Conservation (phyloP, 1,284 basidiomycete species). For the Papiliotrema laurentii region DNA sequence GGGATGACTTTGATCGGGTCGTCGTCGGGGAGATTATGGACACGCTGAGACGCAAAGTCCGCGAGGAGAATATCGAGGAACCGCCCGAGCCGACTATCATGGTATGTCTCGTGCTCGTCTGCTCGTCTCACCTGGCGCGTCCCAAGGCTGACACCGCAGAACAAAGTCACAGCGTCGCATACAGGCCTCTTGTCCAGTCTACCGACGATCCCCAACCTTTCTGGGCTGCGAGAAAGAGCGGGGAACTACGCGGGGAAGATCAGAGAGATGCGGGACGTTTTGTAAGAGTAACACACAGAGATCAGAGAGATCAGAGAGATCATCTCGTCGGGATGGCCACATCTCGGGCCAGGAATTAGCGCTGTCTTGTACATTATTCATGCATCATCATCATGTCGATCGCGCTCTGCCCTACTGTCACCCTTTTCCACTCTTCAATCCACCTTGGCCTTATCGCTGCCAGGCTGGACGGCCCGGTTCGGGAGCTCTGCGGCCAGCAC, state of each 20-base stretch:
- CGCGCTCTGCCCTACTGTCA: not conserved
- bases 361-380: no score
- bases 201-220: slow-evolving; percentile 30
- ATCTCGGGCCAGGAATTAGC: no score
- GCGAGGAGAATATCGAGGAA: slow-evolving; percentile 75
- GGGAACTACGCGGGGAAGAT: slow-evolving; percentile 32
- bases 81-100: slow-evolving; percentile 54
- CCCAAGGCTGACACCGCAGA: not conserved
- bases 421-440: slow-evolving; percentile 38
- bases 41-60: slow-evolving; percentile 83
- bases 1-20: slow-evolving; percentile 84
- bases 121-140: not conserved
- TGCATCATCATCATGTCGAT: no score
- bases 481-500: slow-evolving; percentile 68
- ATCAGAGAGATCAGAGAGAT: no score
- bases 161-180: slow-evolving; percentile 2
- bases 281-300: slow-evolving; percentile 1
- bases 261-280: slow-evolving; percentile 8
- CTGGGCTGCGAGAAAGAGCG: slow-evolving; percentile 19
- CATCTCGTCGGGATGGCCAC: no score
- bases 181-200: slow-evolving; percentile 2
- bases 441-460: slow-evolving; percentile 49
- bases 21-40: slow-evolving; percentile 92
- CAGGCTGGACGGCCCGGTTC: slow-evolving; percentile 57
- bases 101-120: slow-evolving; percentile 60